Evolutionary conservation across 495 filamentous ascomycete genomes (phyloP), one percentile per base, ranked within the genome.

Genomic region (Pseudoneurospora amorphoporcata): DNA sequence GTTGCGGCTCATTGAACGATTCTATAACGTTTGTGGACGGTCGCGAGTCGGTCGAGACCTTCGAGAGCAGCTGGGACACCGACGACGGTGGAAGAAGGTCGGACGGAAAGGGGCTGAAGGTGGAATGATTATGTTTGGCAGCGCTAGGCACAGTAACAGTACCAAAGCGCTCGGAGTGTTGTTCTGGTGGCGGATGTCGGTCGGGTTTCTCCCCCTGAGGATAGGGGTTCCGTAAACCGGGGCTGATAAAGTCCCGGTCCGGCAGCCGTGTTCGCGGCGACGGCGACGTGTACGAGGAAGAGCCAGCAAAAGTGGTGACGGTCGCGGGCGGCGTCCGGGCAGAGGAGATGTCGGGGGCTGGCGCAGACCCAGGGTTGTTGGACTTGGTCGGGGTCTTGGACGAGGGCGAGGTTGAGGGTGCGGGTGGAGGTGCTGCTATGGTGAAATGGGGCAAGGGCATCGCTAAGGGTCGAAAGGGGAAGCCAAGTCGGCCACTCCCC

Each of bases 61-160:
- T 68, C 70, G 79, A 74, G 72, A 79, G 76, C 65, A 79, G 73
- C 38, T 82, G 72, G 70, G 84, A 80, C 32, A 80, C 82, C 61
- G 81, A 80, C 4, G 76, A 77, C 71, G 81, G 80, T 42, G 79
- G 82, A 45, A 74, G 78, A 69, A 73, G 72, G 12, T 72, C 32
- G 69, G 75, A 68, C 39, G 74, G 71, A 72, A 77, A 76, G 39
- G 75, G 72, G 45, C 73, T 68, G 71, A 35, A 61, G 53, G 53
- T 61, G 12, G 53, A 17, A 17, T 65, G 23, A 32, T 32, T 35
- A 35, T 37, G 53, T 65, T 65, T 3, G 53, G 53, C 53, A 2
- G 53, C 53, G 29, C 12, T 65, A 3, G 29, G 53, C 53, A 65
- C 29, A 35, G 53, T 65, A 29, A 65, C 53, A 17, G 53, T 74